Conservation (phyloP, 1,139 yeast species). For the Yamadazyma siamensis region DNA sequence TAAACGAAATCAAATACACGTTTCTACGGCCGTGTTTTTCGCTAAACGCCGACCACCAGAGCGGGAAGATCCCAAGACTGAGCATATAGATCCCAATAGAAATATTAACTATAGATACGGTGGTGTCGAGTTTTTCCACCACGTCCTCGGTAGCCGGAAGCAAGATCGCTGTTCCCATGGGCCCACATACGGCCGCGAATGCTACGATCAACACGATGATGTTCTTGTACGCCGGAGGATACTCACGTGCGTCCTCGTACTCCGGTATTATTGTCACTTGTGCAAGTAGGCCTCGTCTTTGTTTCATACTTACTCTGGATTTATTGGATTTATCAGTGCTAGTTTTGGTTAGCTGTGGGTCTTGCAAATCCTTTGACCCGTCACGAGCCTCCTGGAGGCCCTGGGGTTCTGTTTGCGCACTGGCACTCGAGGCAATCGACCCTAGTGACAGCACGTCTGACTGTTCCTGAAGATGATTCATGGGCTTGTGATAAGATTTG, state of each 20-base stretch:
- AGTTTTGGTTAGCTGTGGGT: too few relatives aligned
- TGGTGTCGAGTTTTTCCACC: slow-evolving; percentile 51
- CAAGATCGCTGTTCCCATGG: slow-evolving; percentile 88
- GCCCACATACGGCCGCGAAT: slow-evolving; percentile 75
- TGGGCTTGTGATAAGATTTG: too few relatives aligned
- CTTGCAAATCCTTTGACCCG: too few relatives aligned
- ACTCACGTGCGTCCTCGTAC: slow-evolving; percentile 66
- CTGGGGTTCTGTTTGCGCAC: too few relatives aligned
- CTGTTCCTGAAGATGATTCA: too few relatives aligned
- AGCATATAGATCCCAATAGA: slow-evolving; percentile 77
- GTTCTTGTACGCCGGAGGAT: slow-evolving; percentile 48
- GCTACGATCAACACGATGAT: slow-evolving; percentile 66
- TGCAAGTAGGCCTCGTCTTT: slow-evolving; percentile 56
- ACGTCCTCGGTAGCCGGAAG: slow-evolving; percentile 74
- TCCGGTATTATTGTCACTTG: slow-evolving; percentile 63
- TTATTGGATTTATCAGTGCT: too few relatives aligned
- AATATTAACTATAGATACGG: slow-evolving; percentile 61
- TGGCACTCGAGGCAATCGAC: too few relatives aligned
- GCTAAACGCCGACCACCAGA: slow-evolving; percentile 87
- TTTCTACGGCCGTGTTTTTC: slow-evolving; percentile 74
- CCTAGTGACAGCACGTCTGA: too few relatives aligned
- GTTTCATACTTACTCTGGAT: slow-evolving; percentile 32
- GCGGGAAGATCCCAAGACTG: slow-evolving; percentile 74
- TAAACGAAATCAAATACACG: slow-evolving; percentile 67
- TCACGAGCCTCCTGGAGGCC: too few relatives aligned